Percentiles rank a stretch among this genome's conserved stretches.
These are phyloP conservation scores for Nicotiana knightiana DNA, from an alignment of 257 asterid genomes.

Conservation along the genomic window DNA sequence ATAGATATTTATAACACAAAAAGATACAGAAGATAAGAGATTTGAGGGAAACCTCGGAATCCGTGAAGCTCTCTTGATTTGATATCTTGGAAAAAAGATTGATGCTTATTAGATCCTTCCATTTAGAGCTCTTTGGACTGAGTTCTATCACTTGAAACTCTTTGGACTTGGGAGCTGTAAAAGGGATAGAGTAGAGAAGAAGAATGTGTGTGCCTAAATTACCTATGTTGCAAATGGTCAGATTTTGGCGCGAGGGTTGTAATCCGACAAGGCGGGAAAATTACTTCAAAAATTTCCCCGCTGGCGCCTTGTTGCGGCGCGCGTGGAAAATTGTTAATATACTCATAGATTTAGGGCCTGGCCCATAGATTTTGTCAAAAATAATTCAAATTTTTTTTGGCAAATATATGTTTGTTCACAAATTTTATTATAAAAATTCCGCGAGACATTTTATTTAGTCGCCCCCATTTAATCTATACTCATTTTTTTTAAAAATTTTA, in stretches of 20 bases:
- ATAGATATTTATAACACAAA: background rate
- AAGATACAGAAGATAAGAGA: background rate
- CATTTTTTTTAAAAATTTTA: too few relatives aligned
- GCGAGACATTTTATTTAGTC: too few relatives aligned
- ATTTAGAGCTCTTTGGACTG: constrained; percentile 11
- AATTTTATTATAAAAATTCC: too few relatives aligned
- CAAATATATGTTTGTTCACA: too few relatives aligned
- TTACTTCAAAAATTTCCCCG: background rate
- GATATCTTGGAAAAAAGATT: constrained; percentile 64
- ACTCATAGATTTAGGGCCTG: too few relatives aligned
- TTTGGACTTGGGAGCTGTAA: background rate
- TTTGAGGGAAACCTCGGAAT: constrained; percentile 47
- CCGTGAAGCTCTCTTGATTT: constrained; percentile 73
- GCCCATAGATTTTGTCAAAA: too few relatives aligned
- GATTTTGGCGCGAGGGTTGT: background rate
- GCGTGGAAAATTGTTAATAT: background rate
- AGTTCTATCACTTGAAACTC: background rate
- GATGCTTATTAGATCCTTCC: constrained; percentile 33
- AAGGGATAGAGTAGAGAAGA: background rate
- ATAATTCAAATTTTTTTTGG: too few relatives aligned
- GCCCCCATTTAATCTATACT: too few relatives aligned
- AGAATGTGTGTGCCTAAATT: background rate
- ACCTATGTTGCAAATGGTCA: background rate
- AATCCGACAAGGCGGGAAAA: background rate
- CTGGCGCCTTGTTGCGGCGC: background rate